These are phyloP conservation scores for Microcyclosporella mali DNA, from an alignment of 2,329 filamentous ascomycete species.

Conservation along the genomic window DNA sequence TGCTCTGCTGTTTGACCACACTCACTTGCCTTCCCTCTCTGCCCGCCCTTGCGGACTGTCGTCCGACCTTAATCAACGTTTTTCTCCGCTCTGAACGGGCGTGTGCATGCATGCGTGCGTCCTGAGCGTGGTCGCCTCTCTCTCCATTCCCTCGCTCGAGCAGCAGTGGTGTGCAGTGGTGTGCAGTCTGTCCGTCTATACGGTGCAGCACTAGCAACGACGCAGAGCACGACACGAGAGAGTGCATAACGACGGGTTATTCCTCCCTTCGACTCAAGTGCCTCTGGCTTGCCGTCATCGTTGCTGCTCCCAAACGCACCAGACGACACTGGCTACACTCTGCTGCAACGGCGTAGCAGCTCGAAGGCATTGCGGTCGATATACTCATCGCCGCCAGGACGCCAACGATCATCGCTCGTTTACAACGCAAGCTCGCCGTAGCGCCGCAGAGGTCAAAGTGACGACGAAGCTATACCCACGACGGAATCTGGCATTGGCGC, in stretches of 20 bases:
- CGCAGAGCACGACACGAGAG: constrained; percentile 1
- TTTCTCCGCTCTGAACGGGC: constrained; percentile 12
- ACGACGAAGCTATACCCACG: constrained; percentile 7
- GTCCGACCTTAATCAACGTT: constrained; percentile 11
- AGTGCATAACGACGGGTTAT: constrained; percentile 7
- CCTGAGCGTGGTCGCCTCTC: constrained; percentile 2
- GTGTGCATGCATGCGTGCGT: constrained; percentile 19
- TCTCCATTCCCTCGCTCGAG: constrained; percentile 1
- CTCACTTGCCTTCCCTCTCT: background rate
- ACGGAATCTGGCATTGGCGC: no score
- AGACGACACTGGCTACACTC: background rate
- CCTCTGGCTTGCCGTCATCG: background rate
- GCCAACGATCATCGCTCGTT: constrained; percentile 9
- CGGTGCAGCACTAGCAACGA: background rate
- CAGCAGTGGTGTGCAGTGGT: no score
- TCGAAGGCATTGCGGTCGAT: background rate
- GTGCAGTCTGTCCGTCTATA: background rate
- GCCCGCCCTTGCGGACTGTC: background rate
- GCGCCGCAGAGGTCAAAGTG: no score
- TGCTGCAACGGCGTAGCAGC: no score
- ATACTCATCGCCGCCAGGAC: constrained; percentile 1
- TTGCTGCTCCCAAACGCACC: no score
- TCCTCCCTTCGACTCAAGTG: constrained; percentile 2
- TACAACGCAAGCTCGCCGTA: background rate
- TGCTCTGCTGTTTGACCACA: constrained; percentile 1